Base-by-base conservation (phyloP, 176 grass and related monocot genomes). In the Bonia amplexicaulis region DNA sequence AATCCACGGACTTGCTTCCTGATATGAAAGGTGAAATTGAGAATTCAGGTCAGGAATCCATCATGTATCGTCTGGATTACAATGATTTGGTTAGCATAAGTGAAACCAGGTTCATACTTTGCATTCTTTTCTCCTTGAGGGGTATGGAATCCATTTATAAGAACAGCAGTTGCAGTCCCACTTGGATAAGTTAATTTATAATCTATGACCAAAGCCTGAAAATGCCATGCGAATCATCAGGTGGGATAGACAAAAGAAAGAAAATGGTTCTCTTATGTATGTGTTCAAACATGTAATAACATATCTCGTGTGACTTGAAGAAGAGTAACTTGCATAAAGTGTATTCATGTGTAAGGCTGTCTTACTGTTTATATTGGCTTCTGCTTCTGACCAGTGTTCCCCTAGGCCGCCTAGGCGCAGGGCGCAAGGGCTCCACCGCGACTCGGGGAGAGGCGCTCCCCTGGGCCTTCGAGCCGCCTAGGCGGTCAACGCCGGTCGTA, bases 61-160 rank as follows among this genome's bases (percentile, higher is more conserved):
- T 20, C 13, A 67, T 31, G 9, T 19, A 67, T 58, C 25, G 9
- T 55, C 22, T 53, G 19, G 19, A 78, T 60, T 72, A 4, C 0
- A 16, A 58, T 33, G 16, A 71, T 71, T 15, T 74, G 15, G 13
- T 46, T 29, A 80, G 59, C 40, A 74, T 66, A 58, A 59, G 6
- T 68, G 69, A 79, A 16, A 39, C 33, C 0, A 52, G 8, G 9
- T 61, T 2, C 54, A 46, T 90, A 97, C 92, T 97, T 94, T 39
- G 95, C 92, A 88, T 85, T 90, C 11, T 87, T 73, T 83, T 97
- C 95, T 82, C 95, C 95, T 82, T 73, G 93, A 53, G 89, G 74
- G 19, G 92, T 97, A 82, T 97, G 95, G 73, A 97, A 97, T 57
- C 95, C 95, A 40, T 97, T 97, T 78, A 94, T 94, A 25, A 97